Percentiles rank a stretch among this genome's conserved stretches.
Evolutionary conservation across 1,139 yeast genomes (phyloP).

Genomic region (Arxiozyma slooffiae): DNA sequence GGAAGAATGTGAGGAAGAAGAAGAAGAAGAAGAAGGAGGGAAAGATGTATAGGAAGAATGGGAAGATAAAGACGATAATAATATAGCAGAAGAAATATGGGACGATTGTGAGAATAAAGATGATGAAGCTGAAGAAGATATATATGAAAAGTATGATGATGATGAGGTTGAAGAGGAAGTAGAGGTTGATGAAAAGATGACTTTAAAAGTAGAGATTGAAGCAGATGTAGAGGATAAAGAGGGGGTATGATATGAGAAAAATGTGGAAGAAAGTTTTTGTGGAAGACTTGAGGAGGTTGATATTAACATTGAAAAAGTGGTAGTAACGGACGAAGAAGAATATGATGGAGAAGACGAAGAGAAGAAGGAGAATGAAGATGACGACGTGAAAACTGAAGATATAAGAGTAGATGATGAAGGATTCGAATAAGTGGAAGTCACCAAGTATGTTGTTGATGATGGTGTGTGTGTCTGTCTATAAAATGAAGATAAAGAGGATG

Average conservation of each 20-base stretch:
- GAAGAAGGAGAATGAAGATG: conserved; percentile 11
- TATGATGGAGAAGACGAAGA: neutral
- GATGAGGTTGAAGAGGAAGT: neutral
- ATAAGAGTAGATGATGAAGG: conserved; percentile 10
- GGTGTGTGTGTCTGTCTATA: conserved; percentile 3
- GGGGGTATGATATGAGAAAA: conserved; percentile 6
- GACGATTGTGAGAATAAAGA: conserved; percentile 29
- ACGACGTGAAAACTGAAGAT: conserved; percentile 17
- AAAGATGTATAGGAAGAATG: neutral
- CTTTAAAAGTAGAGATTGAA: no score
- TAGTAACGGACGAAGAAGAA: neutral
- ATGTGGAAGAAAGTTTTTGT: neutral
- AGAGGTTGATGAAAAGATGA: no score
- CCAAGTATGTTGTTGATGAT: conserved; percentile 7
- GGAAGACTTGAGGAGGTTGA: neutral
- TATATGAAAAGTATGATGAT: neutral
- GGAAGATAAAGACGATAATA: no score
- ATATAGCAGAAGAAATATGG: no score
- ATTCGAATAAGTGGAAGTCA: neutral
- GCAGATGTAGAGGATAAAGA: neutral
- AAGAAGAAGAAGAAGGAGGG: neutral
- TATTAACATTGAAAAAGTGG: neutral
- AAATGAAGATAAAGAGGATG: neutral
- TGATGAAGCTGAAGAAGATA: conserved; percentile 15
- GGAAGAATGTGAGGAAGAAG: neutral